A percentile compares a stretch with the other conserved stretches of the same genome.
Conservation (phyloP, 2,329 filamentous ascomycete species). For the Cordyceps fumosorosea region DNA sequence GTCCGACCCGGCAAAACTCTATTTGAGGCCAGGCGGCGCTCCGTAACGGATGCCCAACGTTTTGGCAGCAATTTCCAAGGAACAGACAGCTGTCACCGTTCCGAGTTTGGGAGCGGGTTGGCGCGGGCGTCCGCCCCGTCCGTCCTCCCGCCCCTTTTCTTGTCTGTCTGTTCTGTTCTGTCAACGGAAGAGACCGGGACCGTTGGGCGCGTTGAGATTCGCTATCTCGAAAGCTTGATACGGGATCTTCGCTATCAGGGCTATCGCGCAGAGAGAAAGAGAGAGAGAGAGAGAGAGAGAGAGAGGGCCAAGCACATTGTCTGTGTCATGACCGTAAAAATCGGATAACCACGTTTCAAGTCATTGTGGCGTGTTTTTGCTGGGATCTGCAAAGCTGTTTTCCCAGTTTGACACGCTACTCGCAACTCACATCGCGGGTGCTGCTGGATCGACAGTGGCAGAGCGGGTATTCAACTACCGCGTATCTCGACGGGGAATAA, state of each 20-base stretch:
- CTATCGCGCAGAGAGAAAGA: too few species aligned
- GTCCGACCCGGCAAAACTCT: neutral
- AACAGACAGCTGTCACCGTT: neutral
- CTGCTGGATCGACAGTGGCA: neutral
- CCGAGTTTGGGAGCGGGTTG: too few species aligned
- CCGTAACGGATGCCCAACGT: too few species aligned
- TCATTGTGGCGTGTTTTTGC: neutral
- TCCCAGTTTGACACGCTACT: neutral
- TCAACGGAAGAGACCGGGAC: too few species aligned
- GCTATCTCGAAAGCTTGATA: too few species aligned
- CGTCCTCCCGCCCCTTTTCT: too few species aligned
- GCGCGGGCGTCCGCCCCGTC: too few species aligned
- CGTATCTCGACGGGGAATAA: neutral
- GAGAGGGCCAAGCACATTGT: too few species aligned
- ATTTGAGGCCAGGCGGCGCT: neutral
- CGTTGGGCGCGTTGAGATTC: too few species aligned
- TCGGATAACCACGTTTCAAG: neutral
- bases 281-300: too few species aligned
- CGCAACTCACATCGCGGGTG: neutral
- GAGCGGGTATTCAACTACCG: neutral
- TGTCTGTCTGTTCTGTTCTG: too few species aligned
- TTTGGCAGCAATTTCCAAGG: neutral
- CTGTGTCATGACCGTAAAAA: neutral
- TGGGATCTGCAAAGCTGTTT: neutral
- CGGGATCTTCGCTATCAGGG: too few species aligned